Evolutionary conservation across 257 asterid species (phyloP), one percentile per base, ranked within the genome.

Genomic region (Euphrasia confusa): DNA sequence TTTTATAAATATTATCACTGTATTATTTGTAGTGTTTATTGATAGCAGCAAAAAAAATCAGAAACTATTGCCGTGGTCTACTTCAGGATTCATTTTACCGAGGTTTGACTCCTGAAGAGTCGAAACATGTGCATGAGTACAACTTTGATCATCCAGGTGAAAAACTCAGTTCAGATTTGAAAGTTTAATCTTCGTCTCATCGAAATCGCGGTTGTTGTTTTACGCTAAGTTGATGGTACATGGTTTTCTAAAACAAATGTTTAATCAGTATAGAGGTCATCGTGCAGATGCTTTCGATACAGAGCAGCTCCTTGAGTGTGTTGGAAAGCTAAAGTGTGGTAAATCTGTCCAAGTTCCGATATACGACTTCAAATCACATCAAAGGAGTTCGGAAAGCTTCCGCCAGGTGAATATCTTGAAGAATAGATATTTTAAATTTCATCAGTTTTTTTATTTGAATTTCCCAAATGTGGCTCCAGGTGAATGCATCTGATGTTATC

Each of bases 71-170:
- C 27, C 17, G 11, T 69, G 64, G 60, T 68, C 56, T 68, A 44
- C 14, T 74, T 73, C 74, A 93, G 99, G 99, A 93, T 77, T 93
- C 99, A 0, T 93, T 93, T 68, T 93, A 93, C 61, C 96, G 97
- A 7, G 99, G 97, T 61, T 72, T 93, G 83, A 93, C 90, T 32
- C 78, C 77, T 24, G 97, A 89, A 73, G 99, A 93, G 76, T 73
- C 68, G 63, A 68, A 81, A 69, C 84, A 58, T 69, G 99, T 85
- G 50, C 91, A 84, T 30, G 97, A 89, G 68, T 93, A 93, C 81
- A 89, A 93, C 74, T 93, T 93, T 73, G 99, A 93, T 65, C 99
- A 93, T 77, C 99, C 99, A 71, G 99, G 99, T 93, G 42, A 37
- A 37, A 35, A 75, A 48, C 12, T 60, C 48, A 44, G 39, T 54